Percentiles rank a stretch among this genome's conserved stretches.
These are phyloP conservation scores for Platanthera guangdongensis DNA, from an alignment of 106 monocot species.

Conservation along the genomic window DNA sequence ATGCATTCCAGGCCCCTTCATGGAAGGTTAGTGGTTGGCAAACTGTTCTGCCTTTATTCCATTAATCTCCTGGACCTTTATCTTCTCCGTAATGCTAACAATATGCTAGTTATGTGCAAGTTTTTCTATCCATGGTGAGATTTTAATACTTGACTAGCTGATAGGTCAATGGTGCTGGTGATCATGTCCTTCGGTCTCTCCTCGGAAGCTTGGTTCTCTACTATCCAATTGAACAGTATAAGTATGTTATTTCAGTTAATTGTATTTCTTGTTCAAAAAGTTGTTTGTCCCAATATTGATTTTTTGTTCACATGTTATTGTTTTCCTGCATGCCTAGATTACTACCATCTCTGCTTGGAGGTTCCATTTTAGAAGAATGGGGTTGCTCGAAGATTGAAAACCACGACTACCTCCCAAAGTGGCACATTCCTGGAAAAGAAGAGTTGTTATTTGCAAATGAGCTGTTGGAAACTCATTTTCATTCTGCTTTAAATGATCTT, in stretches of 20 bases:
- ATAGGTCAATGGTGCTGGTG: slow-evolving; percentile 93
- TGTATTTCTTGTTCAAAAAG: not conserved
- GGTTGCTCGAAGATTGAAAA: slow-evolving; percentile 51
- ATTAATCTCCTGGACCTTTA: not conserved
- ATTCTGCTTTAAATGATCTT: slow-evolving; percentile 73
- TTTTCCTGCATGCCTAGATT: slow-evolving; percentile 33
- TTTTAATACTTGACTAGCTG: not conserved
- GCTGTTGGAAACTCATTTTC: slow-evolving; percentile 66
- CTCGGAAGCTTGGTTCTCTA: slow-evolving; percentile 78
- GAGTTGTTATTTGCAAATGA: slow-evolving; percentile 86
- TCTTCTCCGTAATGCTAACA: not conserved
- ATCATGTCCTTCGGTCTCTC: slow-evolving; percentile 84
- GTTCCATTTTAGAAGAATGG: slow-evolving; percentile 69
- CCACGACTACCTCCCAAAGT: slow-evolving; percentile 41
- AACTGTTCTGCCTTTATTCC: not conserved
- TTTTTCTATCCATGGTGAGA: not conserved
- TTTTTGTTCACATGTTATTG: not conserved
- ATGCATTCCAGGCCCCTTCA: slow-evolving; percentile 87
- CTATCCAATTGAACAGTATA: slow-evolving; percentile 88
- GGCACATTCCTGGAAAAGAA: slow-evolving; percentile 74
- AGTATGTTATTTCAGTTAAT: slow-evolving; percentile 31
- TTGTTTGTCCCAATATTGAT: slow-evolving; percentile 1
- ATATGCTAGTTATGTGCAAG: not conserved
- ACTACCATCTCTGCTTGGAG: slow-evolving; percentile 25
- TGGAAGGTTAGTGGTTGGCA: slow-evolving; percentile 67